These are phyloP conservation scores for Zelopaecilomyces penicillatus DNA, from an alignment of 2,329 filamentous ascomycete species.

Conservation along the genomic window DNA sequence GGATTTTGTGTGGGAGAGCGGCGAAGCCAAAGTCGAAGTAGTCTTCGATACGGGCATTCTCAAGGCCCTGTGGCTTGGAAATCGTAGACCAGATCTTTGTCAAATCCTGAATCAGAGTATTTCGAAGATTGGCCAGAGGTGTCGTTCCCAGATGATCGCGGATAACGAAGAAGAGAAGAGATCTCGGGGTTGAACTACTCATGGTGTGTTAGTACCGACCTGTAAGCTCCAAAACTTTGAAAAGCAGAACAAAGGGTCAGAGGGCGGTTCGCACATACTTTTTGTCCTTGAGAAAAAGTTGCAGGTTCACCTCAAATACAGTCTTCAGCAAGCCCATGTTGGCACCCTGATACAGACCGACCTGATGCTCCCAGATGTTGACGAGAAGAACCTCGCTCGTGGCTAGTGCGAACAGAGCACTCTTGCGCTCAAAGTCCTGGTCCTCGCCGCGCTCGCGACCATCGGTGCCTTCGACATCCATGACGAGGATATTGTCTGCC, in stretches of 20 bases:
- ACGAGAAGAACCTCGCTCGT: slow-evolving; percentile 97
- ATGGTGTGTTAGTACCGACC: not conserved
- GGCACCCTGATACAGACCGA: slow-evolving; percentile 93
- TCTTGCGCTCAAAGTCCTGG: slow-evolving; percentile 98
- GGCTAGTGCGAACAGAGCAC: slow-evolving; percentile 89
- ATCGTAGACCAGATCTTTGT: slow-evolving; percentile 87
- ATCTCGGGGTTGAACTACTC: slow-evolving; percentile 72
- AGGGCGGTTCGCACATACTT: slow-evolving; percentile 49
- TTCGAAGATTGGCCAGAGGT: slow-evolving; percentile 79
- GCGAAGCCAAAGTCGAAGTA: slow-evolving; percentile 99
- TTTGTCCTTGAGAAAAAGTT: slow-evolving; percentile 92
- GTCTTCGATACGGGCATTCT: slow-evolving; percentile 83
- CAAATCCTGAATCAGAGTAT: slow-evolving; percentile 83
- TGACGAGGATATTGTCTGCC: slow-evolving; percentile 97
- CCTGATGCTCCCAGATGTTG: slow-evolving; percentile 99
- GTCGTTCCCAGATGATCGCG: slow-evolving; percentile 93
- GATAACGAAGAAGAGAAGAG: slow-evolving; percentile 96
- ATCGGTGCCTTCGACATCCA: slow-evolving; percentile 98
- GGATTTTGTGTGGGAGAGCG: slow-evolving; percentile 89
- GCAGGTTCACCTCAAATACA: slow-evolving; percentile 96
- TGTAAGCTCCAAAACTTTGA: not conserved
- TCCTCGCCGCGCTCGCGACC: slow-evolving; percentile 94
- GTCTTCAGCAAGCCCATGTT: slow-evolving; percentile 99
- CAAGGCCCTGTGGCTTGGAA: slow-evolving; percentile 82
- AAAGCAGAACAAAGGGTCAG: not conserved